Percentiles rank a stretch among this genome's conserved stretches.
phyloP scores from a whole-genome alignment of 1,284 basidiomycete genomes.

The Uromyces viciae-fabae region DNA sequence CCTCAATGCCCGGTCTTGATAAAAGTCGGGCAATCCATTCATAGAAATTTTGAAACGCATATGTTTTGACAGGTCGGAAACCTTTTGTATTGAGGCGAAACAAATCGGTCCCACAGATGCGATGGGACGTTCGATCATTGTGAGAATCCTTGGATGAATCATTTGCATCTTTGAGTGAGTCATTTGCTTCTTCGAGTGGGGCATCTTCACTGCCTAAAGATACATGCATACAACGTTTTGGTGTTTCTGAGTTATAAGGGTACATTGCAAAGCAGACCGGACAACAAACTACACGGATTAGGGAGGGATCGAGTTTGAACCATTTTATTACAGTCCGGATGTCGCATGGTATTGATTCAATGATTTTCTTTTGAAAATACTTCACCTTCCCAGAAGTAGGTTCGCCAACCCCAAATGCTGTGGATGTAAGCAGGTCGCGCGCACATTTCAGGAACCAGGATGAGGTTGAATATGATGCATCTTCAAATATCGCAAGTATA shows the following conservation, averaged over 20 bases:
- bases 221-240: background rate
- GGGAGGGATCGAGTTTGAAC: background rate
- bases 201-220: background rate
- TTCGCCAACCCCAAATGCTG: background rate
- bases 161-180: background rate
- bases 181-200: background rate
- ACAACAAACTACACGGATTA: conserved; percentile 16
- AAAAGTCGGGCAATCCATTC: conserved; percentile 3
- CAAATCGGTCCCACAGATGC: background rate
- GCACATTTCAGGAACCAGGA: conserved; percentile 10
- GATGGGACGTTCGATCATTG: background rate
- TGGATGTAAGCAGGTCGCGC: background rate
- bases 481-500: background rate
- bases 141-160: background rate
- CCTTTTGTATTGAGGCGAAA: background rate
- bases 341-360: background rate
- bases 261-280: conserved; percentile 10
- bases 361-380: background rate
- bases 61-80: background rate
- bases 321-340: background rate
- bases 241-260: conserved; percentile 3
- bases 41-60: background rate
- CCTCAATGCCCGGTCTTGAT: conserved; percentile 15
- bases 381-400: background rate
- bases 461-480: background rate